Evolutionary conservation across 495 filamentous ascomycete species (phyloP), one percentile per base, ranked within the genome.

Genomic region (Xeromyces bisporus): DNA sequence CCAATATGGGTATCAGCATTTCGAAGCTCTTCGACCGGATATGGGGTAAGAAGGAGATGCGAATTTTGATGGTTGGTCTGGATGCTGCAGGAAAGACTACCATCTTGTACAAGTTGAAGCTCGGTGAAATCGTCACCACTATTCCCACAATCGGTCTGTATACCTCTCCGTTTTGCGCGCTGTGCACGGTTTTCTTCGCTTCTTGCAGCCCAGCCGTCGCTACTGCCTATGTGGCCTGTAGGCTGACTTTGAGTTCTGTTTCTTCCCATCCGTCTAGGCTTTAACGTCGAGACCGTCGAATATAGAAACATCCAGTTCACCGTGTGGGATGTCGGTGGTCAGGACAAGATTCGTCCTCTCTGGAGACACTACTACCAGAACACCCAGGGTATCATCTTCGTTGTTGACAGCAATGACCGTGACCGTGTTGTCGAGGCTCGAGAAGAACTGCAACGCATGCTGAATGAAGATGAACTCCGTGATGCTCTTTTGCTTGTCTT

Each of bases 321-420:
- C 55, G 89, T 99, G 58, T 99, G 89, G 89, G 89, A 99, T 74
- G 89, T 99, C 53, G 89, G 89, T 69, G 89, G 89, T 54, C 89
- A 99, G 71, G 89, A 99, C 71, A 99, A 99, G 80, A 99, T 99
- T 59, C 76, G 89, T 58, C 89, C 89, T 51, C 67, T 99, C 51
- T 99, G 89, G 89, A 79, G 89, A 66, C 89, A 99, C 69, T 99
- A 99, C 63, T 99, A 93, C 80, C 89, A 99, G 69, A 99, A 99
- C 67, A 99, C 89, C 41, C 89, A 99, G 66, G 89, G 89, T 60
- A 96, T 99, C 67, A 99, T 99, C 66, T 99, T 99, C 71, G 89
- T 99, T 39, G 91, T 99, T 48, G 89, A 99, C 62, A 92, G 83
- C 75, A 99, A 99, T 59, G 89, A 99, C 74, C 85, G 89, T 45